Conservation (phyloP, 2,329 filamentous ascomycete species). For the Sclerotinia subarctica region DNA sequence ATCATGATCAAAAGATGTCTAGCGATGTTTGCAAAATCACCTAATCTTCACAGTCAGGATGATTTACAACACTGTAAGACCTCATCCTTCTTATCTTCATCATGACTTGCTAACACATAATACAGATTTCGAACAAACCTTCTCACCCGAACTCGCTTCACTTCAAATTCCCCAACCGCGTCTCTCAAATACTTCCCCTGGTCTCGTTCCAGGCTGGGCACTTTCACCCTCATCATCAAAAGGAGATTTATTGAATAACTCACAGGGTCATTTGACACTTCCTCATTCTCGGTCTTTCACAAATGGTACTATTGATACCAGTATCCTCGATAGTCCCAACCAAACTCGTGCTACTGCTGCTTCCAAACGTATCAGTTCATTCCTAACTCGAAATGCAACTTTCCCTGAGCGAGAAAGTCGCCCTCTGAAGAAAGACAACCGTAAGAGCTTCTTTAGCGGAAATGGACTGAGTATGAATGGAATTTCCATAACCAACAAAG, state of each 20-base stretch:
- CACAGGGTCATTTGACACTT: constrained; percentile 20
- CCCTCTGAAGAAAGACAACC: constrained; percentile 10
- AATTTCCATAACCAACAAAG: constrained; percentile 11
- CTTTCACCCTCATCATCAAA: constrained; percentile 23
- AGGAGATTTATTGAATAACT: constrained; percentile 25
- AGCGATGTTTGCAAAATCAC: constrained; percentile 59
- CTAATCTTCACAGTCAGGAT: constrained; percentile 55
- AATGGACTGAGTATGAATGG: constrained; percentile 22
- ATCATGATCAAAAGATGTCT: constrained; percentile 83
- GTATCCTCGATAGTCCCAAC: constrained; percentile 30
- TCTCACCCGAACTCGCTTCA: constrained; percentile 62
- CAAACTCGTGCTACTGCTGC: constrained; percentile 17
- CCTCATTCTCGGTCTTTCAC: constrained; percentile 29
- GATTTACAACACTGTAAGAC: constrained; percentile 63
- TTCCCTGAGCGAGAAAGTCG: background rate
- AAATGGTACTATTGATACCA: constrained; percentile 30
- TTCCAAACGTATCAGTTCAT: constrained; percentile 18
- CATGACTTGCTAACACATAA: constrained; percentile 25
- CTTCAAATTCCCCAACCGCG: constrained; percentile 53
- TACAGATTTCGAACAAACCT: constrained; percentile 59
- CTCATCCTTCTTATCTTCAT: background rate
- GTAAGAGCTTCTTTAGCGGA: constrained; percentile 20
- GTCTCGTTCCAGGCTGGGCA: constrained; percentile 40
- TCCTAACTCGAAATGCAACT: constrained; percentile 14
- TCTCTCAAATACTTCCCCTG: constrained; percentile 39